Base-by-base conservation (phyloP, 1,139 yeast species). In the Keqinozyma sinolaborantium region DNA sequence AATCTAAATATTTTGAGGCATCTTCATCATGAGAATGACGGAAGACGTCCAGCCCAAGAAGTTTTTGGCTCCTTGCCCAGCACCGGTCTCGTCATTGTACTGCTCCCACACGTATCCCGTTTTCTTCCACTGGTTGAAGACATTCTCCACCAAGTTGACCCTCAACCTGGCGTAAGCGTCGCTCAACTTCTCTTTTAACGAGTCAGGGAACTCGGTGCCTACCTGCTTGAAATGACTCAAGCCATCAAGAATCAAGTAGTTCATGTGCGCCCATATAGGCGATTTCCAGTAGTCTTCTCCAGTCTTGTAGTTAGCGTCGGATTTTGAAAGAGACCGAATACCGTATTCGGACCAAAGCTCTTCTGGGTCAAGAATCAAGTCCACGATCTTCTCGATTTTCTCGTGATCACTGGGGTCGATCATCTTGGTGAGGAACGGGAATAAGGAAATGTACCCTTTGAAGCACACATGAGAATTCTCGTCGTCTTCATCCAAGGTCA, bases 201-300 rank as follows among this genome's bases (percentile, higher is more conserved):
- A 46, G 26, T 54, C 44, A 2, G 67, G 57, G 34, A 52, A 36
- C 12, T 48, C 44, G 4, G 29, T 12, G 8, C 45, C 39, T 1
- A 54, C 48, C 12, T 41, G 48, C 6, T 45, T 44, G 35, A 90
- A 92, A 50, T 76, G 61, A 31, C 65, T 58, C 41, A 94, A 64
- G 7, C 86, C 73, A 35, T 88, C 94, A 30, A 92, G 65, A 5
- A 82, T 66, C 56, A 92, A 65, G 51, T 87, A 90, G 60, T 94
- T 94, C 51, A 92, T 84, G 53, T 88, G 85, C 46, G 88, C 67
- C 98, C 98, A 94, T 26, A 92, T 71, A 13, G 95, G 90, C 0
- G 97, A 94, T 39, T 95, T 73, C 99, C 99, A 92, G 61, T 92
- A 92, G 56, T 92, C 82, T 48, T 94, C 98, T 7, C 73, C 92